Percentiles rank a stretch among this genome's conserved stretches.
Evolutionary conservation across 257 asterid genomes (phyloP).

Genomic region (Oldenlandia corymbosa): DNA sequence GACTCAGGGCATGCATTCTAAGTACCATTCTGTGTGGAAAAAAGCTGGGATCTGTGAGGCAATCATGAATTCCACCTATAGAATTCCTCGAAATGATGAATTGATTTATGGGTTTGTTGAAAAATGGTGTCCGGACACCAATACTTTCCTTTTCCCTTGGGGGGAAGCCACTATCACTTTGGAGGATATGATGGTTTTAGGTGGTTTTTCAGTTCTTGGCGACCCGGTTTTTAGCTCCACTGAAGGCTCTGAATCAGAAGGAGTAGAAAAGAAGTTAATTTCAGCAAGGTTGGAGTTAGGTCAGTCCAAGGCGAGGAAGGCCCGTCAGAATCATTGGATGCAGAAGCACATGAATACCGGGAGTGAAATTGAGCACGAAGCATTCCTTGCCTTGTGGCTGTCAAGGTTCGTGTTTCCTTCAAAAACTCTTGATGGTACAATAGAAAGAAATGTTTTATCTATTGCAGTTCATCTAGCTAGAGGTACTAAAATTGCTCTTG

Average conservation of each 20-base stretch:
- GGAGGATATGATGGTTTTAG: conserved; percentile 38
- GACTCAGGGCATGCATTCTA: conserved; percentile 23
- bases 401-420: conserved; percentile 23
- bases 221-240: conserved; percentile 19
- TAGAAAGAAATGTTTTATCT: conserved; percentile 16
- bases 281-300: neutral
- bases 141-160: conserved; percentile 38
- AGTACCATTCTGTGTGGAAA: conserved; percentile 23
- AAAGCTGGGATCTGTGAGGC: conserved; percentile 26
- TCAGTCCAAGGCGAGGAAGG: neutral
- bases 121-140: conserved; percentile 37
- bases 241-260: conserved; percentile 1
- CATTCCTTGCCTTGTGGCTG: conserved; percentile 40
- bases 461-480: conserved; percentile 31
- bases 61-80: conserved; percentile 13
- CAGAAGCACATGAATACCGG: conserved; percentile 22
- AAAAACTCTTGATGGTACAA: conserved; percentile 8
- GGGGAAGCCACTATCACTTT: conserved; percentile 43
- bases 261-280: neutral
- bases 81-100: conserved; percentile 5
- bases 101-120: conserved; percentile 27
- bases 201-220: conserved; percentile 38
- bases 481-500: conserved; percentile 34
- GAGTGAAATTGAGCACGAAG: conserved; percentile 32
- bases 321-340: conserved; percentile 24